Percentiles rank a stretch among this genome's conserved stretches.
Conservation (phyloP, 805 yeast species). For the Tetrapisispora fleetii region DNA sequence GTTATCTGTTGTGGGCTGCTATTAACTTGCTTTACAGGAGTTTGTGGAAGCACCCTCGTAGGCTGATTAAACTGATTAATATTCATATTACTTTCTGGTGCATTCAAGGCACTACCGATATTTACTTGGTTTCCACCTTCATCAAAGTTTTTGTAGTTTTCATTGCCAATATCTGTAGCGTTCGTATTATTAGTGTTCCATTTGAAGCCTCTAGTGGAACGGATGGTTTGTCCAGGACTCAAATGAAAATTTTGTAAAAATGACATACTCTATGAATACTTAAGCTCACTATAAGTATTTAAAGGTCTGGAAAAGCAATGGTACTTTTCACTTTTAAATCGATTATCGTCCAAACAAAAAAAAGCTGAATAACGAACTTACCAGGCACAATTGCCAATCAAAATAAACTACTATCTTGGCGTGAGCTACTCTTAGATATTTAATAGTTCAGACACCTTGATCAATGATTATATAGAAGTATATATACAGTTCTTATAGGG, state of each 20-base stretch:
- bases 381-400: neutral
- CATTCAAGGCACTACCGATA: neutral
- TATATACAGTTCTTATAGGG: too few species aligned
- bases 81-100: neutral
- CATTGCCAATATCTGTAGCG: neutral
- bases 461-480: too few species aligned
- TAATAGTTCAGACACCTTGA: too few species aligned
- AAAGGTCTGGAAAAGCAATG: too few species aligned
- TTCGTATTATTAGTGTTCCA: constrained; percentile 22
- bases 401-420: too few species aligned
- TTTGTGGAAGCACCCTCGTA: constrained; percentile 6
- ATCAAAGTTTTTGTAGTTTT: neutral
- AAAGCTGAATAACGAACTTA: neutral
- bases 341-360: too few species aligned
- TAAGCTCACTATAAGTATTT: too few species aligned
- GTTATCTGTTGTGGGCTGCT: constrained; percentile 13
- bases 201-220: constrained; percentile 38
- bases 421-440: too few species aligned
- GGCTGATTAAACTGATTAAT: constrained; percentile 3
- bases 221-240: constrained; percentile 39
- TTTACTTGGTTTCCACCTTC: neutral
- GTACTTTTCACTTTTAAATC: too few species aligned
- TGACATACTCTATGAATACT: constrained; percentile 2
- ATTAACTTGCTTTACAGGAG: constrained; percentile 2
- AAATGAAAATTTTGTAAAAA: constrained; percentile 19